Conservation (phyloP, 2,329 filamentous ascomycete species). For the Didymella pomorum region DNA sequence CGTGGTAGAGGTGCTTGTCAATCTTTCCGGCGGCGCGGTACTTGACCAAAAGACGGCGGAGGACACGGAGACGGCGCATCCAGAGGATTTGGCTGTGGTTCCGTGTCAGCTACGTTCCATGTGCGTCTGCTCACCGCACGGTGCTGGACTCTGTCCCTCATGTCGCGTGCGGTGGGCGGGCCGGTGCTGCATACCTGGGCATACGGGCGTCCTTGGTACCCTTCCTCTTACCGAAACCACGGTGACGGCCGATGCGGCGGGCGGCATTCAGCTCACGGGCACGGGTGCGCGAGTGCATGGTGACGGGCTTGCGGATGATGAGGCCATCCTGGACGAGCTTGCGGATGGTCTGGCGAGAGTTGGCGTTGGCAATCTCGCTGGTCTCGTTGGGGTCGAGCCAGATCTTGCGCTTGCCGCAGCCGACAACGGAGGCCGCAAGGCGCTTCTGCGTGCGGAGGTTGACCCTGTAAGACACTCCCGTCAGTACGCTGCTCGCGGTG, state of each 20-base stretch:
- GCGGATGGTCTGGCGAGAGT: conserved; percentile 99
- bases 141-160: conserved; percentile 11
- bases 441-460: conserved; percentile 99
- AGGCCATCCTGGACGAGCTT: conserved; percentile 99
- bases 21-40: conserved; percentile 99
- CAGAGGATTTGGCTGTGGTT: conserved; percentile 86
- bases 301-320: conserved; percentile 99
- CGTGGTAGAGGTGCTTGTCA: conserved; percentile 99
- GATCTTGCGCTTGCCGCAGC: conserved; percentile 99
- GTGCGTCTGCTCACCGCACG: conserved; percentile 20
- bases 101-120: conserved; percentile 44
- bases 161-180: conserved; percentile 24
- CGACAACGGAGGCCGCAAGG: conserved; percentile 97
- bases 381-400: conserved; percentile 99
- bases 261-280: conserved; percentile 94
- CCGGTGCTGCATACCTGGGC: conserved; percentile 76
- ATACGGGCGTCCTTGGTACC: conserved; percentile 99
- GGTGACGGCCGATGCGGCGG: conserved; percentile 94
- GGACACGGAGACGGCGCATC: conserved; percentile 99
- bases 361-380: conserved; percentile 99
- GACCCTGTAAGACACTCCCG: conserved; percentile 72
- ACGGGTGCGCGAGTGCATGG: conserved; percentile 98
- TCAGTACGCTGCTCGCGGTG: conserved; percentile 41
- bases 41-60: conserved; percentile 98
- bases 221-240: conserved; percentile 99